Conservation (phyloP, 768 basidiomycete genomes). For the Agaricus sinodeliciosus region DNA sequence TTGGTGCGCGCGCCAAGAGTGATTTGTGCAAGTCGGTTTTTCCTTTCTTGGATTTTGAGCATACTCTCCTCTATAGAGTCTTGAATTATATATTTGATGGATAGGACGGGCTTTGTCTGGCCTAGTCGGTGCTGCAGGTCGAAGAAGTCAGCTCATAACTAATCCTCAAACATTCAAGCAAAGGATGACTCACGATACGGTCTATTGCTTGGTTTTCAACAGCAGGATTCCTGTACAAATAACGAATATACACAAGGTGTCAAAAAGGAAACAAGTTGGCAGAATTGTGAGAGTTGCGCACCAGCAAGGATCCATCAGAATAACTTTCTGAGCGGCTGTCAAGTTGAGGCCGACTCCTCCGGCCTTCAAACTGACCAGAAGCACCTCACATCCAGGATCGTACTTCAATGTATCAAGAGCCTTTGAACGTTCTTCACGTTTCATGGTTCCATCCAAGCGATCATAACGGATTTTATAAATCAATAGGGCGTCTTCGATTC, state of each 20-base stretch:
- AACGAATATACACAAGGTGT: not conserved
- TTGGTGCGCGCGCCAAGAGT: slow-evolving; percentile 87
- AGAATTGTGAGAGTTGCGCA: slow-evolving; percentile 21
- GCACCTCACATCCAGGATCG: slow-evolving; percentile 87
- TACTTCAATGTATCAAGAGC: slow-evolving; percentile 91
- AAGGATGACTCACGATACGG: slow-evolving; percentile 66
- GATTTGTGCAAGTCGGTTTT: slow-evolving; percentile 91
- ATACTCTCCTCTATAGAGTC: slow-evolving; percentile 91
- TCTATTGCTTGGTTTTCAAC: slow-evolving; percentile 98
- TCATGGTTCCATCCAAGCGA: slow-evolving; percentile 96
- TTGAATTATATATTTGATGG: slow-evolving; percentile 90
- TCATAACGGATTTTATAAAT: slow-evolving; percentile 80
- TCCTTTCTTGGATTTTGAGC: slow-evolving; percentile 91
- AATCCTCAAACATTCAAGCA: not conserved
- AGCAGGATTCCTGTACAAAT: slow-evolving; percentile 74
- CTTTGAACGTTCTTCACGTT: slow-evolving; percentile 83
- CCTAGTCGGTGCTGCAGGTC: slow-evolving; percentile 82
- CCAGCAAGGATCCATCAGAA: slow-evolving; percentile 98
- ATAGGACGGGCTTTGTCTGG: slow-evolving; percentile 86
- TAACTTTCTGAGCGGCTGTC: slow-evolving; percentile 89
- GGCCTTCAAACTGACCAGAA: slow-evolving; percentile 93
- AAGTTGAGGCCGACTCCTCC: slow-evolving; percentile 97
- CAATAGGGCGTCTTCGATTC: slow-evolving; percentile 87
- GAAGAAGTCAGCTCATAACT: not conserved
- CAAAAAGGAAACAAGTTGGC: slow-evolving; percentile 7